Evolutionary conservation across 331 rosid species (phyloP), one percentile per base, ranked within the genome.

Genomic region (Pyrus hybrid): DNA sequence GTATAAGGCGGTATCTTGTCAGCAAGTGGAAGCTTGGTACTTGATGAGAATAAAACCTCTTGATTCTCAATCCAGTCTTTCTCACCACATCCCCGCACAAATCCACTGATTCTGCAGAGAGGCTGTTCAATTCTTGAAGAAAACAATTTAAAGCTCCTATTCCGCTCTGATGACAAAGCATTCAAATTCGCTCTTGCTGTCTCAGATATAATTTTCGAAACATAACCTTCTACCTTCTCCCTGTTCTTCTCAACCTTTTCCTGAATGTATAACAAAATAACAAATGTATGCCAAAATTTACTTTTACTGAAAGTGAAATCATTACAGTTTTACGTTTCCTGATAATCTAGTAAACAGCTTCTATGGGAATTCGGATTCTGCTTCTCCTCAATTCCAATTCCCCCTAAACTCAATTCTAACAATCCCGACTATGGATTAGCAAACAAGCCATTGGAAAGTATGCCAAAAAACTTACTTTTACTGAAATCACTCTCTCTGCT

Each of bases 1-100:
- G 97, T 88, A 83, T 88, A 94, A 45, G 95, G 89, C 5, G 96
- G 97, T 77, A 94, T 75, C 80, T 81, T 90, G 71, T 87, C 91
- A 65, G 85, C 76, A 76, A 45, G 67, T 56, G 95, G 92, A 72
- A 93, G 90, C 85, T 86, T 89, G 76, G 82, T 75, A 74, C 87
- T 88, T 72, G 91, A 56, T 71, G 83, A 78, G 66, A 81, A 65
- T 71, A 81, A 68, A 22, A 62, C 82, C 47, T 94, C 98, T 57
- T 82, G 88, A 79, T 78, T 75, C 72, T 68, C 81, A 54, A 82
- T 70, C 63, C 71, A 77, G 74, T 91, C 93, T 81, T 75, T 88
- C 70, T 93, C 97, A 32, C 88, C 97, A 32, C 79, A 83, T 37
- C 85, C 89, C 30, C 75, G 82, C 64, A 82, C 83, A 79, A 89